These are phyloP conservation scores for Lathyrus sativus DNA, from an alignment of 306 rosid genomes.

Conservation along the genomic window DNA sequence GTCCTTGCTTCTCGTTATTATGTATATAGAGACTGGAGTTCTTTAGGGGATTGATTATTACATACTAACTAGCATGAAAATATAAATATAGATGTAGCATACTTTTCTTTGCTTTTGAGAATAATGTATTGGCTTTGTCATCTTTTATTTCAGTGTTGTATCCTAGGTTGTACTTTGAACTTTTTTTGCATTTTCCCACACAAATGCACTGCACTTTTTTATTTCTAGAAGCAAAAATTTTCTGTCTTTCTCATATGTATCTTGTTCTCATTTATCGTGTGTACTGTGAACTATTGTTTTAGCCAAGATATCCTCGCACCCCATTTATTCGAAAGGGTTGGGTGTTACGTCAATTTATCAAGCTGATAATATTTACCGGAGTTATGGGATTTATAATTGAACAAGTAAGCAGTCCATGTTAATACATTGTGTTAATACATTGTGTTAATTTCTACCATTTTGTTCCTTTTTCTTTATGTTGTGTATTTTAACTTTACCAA, in stretches of 20 bases:
- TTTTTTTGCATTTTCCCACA: slow-evolving; percentile 9
- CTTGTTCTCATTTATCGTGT: slow-evolving; percentile 6
- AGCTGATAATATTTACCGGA: slow-evolving; percentile 89
- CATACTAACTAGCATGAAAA: slow-evolving; percentile 20
- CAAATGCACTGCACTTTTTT: slow-evolving; percentile 1
- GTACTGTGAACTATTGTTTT: slow-evolving; percentile 40
- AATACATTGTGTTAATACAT: slow-evolving; percentile 29
- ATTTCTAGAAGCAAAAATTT: background rate
- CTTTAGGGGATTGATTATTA: slow-evolving; percentile 11
- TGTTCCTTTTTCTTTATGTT: slow-evolving; percentile 3
- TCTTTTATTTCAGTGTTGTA: slow-evolving; percentile 17
- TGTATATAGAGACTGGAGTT: background rate
- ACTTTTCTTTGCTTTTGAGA: slow-evolving; percentile 10
- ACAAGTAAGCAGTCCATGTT: slow-evolving; percentile 64
- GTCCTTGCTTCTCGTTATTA: slow-evolving; percentile 26
- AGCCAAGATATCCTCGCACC: slow-evolving; percentile 90
- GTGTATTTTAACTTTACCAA: slow-evolving; percentile 31
- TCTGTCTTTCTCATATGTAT: slow-evolving; percentile 1
- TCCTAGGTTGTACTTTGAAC: slow-evolving; percentile 29
- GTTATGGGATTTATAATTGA: slow-evolving; percentile 95
- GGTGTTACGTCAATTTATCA: slow-evolving; percentile 81
- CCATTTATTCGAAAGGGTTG: slow-evolving; percentile 81
- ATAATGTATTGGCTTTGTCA: background rate
- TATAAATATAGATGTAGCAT: background rate
- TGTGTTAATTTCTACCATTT: slow-evolving; percentile 28